These are phyloP conservation scores for Draba incana DNA, from an alignment of 345 rosid genomes.

Conservation along the genomic window DNA sequence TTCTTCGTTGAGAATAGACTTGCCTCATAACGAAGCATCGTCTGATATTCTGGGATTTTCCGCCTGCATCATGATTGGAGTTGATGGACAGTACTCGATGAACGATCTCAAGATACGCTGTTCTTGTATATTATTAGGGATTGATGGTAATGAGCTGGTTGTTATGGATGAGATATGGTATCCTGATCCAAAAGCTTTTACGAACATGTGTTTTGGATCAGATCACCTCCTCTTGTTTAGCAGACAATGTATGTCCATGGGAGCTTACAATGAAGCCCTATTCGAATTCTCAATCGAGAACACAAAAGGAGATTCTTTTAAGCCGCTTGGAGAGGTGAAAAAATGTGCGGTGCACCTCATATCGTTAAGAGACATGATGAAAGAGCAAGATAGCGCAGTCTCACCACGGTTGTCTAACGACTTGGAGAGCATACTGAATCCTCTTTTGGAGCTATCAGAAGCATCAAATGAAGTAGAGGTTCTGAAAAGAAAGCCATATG, in stretches of 20 bases:
- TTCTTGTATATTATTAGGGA: slow-evolving; percentile 27
- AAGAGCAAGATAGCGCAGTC: slow-evolving; percentile 19
- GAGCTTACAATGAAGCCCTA: slow-evolving; percentile 19
- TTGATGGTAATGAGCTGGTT: slow-evolving; percentile 8
- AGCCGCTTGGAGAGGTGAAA: slow-evolving; percentile 24
- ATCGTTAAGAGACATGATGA: slow-evolving; percentile 33
- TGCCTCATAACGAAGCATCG: slow-evolving; percentile 24
- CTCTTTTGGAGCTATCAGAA: slow-evolving; percentile 28
- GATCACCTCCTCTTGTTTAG: slow-evolving; percentile 44
- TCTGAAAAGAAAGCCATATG: slow-evolving; percentile 17
- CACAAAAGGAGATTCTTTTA: slow-evolving; percentile 21
- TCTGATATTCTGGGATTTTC: slow-evolving; percentile 39
- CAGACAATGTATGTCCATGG: slow-evolving; percentile 33
- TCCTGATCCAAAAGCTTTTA: slow-evolving; percentile 39
- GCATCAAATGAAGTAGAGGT: slow-evolving; percentile 14
- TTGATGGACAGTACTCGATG: slow-evolving; percentile 29
- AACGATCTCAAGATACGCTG: slow-evolving; percentile 34
- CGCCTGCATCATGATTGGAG: slow-evolving; percentile 35
- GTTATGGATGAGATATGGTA: slow-evolving; percentile 43
- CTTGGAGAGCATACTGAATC: slow-evolving; percentile 10
- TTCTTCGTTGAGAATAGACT: slow-evolving; percentile 28
- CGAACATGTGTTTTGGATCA: slow-evolving; percentile 25
- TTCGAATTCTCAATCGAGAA: slow-evolving; percentile 32
- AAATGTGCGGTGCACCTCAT: slow-evolving; percentile 39
- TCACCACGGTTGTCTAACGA: slow-evolving; percentile 7